Evolutionary conservation across 441 rosid genomes (phyloP).

Genomic region (Erodium texanum): DNA sequence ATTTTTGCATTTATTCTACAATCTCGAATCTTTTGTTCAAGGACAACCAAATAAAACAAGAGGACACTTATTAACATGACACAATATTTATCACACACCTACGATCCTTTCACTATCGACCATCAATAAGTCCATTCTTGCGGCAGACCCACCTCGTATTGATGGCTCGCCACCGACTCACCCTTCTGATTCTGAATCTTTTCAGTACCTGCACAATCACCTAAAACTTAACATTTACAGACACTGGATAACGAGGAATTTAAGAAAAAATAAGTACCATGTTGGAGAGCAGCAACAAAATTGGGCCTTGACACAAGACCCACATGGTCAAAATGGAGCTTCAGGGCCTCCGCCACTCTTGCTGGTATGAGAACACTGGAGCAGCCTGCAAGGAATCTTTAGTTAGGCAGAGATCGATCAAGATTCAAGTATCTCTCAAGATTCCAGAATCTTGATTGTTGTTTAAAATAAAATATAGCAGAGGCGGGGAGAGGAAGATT

Average conservation of each 20-base stretch:
- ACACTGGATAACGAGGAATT: not conserved
- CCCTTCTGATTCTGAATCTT: constrained; percentile 27
- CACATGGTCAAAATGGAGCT: constrained; percentile 60
- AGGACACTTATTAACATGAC: too few relatives aligned
- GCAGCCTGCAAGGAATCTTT: constrained; percentile 35
- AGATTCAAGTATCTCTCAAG: not conserved
- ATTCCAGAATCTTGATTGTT: not conserved
- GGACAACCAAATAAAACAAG: too few relatives aligned
- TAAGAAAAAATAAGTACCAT: constrained; percentile 27
- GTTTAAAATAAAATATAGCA: not conserved
- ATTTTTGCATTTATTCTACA: not conserved
- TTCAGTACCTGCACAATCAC: constrained; percentile 31
- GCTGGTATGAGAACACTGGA: constrained; percentile 71
- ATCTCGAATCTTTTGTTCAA: not conserved
- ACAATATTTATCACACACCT: too few relatives aligned
- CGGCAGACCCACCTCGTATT: constrained; percentile 48
- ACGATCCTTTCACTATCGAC: not conserved
- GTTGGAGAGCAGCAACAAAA: constrained; percentile 28
- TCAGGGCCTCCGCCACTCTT: constrained; percentile 61
- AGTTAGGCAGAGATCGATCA: constrained; percentile 11
- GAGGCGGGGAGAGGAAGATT: too few relatives aligned
- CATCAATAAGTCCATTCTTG: constrained; percentile 77
- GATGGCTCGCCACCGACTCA: constrained; percentile 17
- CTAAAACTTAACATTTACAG: too few relatives aligned
- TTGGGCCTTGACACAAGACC: constrained; percentile 40